Evolutionary conservation across 345 rosid genomes (phyloP).

Genomic region (Rhizophora mangle): DNA sequence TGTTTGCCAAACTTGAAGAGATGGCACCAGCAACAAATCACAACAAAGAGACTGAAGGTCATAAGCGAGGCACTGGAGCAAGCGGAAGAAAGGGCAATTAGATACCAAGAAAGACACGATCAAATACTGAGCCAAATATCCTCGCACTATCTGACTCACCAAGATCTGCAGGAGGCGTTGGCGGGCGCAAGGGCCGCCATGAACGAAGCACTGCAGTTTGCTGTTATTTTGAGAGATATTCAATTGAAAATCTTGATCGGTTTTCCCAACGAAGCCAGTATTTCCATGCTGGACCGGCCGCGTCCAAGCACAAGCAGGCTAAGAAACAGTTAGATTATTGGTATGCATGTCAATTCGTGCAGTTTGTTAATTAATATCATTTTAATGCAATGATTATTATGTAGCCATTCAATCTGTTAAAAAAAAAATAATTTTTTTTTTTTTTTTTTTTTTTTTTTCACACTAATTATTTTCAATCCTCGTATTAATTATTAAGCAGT

Average conservation of each 20-base stretch:
- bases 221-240: constrained; percentile 42
- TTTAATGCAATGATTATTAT: neutral
- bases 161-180: constrained; percentile 45
- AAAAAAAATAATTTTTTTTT: too few species aligned
- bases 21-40: constrained; percentile 30
- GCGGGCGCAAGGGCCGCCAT: constrained; percentile 41
- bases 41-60: constrained; percentile 43
- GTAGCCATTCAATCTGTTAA: neutral
- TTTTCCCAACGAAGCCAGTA: constrained; percentile 28
- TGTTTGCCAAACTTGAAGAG: constrained; percentile 32
- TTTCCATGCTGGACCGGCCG: constrained; percentile 1
- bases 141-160: constrained; percentile 45
- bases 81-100: constrained; percentile 49
- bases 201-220: constrained; percentile 48
- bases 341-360: too few species aligned
- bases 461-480: too few species aligned
- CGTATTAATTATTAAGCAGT: too few species aligned
- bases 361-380: too few species aligned
- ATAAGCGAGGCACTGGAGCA: constrained; percentile 44
- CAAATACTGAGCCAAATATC: constrained; percentile 40
- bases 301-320: neutral
- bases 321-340: too few species aligned
- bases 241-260: constrained; percentile 43
- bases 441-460: too few species aligned
- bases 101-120: constrained; percentile 57